A percentile compares a stretch with the other conserved stretches of the same genome.
Conservation (phyloP, 2,329 filamentous ascomycete genomes). For the Ophiostoma angusticollis region DNA sequence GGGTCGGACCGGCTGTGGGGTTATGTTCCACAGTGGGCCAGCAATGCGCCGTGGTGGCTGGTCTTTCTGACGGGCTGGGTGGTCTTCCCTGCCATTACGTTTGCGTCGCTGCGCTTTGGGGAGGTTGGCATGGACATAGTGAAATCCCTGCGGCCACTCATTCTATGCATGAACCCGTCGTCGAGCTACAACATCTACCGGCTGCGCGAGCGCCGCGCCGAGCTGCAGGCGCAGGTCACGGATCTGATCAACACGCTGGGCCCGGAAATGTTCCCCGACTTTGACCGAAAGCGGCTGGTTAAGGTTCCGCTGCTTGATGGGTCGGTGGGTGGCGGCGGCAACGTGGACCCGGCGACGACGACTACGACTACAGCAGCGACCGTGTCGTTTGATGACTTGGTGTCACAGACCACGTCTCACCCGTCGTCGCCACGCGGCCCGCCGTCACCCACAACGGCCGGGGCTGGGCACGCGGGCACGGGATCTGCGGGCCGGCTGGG, state of each 20-base stretch:
- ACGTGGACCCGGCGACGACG: too few relatives aligned
- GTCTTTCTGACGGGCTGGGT: constrained; percentile 58
- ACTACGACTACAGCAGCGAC: too few relatives aligned
- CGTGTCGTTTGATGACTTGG: constrained; percentile 13
- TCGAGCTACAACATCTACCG: constrained; percentile 74
- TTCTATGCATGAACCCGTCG: constrained; percentile 72
- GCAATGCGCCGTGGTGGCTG: constrained; percentile 50
- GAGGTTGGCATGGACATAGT: constrained; percentile 98
- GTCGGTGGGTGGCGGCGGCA: constrained; percentile 13
- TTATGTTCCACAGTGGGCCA: constrained; percentile 62
- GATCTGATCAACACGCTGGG: constrained; percentile 90
- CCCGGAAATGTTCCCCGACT: constrained; percentile 95
- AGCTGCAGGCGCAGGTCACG: constrained; percentile 71
- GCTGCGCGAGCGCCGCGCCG: constrained; percentile 57
- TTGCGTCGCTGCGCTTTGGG: constrained; percentile 84
- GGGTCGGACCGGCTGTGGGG: constrained; percentile 73
- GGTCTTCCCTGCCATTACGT: constrained; percentile 78
- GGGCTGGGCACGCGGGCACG: background rate
- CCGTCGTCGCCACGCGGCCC: constrained; percentile 1
- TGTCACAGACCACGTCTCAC: background rate
- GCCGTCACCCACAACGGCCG: background rate
- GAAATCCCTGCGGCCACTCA: constrained; percentile 81
- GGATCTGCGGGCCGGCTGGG: constrained; percentile 7
- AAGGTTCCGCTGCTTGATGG: constrained; percentile 35
- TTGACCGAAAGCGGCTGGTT: constrained; percentile 63